Conservation (phyloP, 805 yeast species). For the Cyberlindnera veronae region DNA sequence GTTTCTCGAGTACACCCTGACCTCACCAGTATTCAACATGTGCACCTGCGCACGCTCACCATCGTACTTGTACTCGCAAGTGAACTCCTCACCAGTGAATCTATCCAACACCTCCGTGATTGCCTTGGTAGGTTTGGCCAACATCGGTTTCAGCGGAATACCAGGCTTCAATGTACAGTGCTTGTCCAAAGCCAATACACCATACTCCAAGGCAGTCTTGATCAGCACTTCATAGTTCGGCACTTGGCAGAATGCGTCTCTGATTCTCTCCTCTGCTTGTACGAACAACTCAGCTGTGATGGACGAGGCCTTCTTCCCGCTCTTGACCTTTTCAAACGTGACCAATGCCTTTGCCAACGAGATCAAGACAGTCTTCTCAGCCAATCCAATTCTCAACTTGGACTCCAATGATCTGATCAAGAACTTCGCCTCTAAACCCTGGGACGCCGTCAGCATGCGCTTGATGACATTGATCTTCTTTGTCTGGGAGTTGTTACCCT, state of each 20-base stretch:
- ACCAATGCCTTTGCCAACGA: constrained; percentile 83
- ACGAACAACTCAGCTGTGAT: constrained; percentile 43
- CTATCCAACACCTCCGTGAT: constrained; percentile 89
- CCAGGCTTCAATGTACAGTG: constrained; percentile 83
- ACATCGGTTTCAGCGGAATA: constrained; percentile 94
- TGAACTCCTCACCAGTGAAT: constrained; percentile 78
- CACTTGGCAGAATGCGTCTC: constrained; percentile 83
- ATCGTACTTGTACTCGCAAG: constrained; percentile 96
- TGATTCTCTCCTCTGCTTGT: constrained; percentile 70
- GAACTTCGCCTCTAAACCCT: constrained; percentile 84
- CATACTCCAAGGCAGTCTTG: constrained; percentile 58
- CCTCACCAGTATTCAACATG: constrained; percentile 56
- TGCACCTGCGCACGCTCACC: constrained; percentile 98
- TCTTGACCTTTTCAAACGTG: constrained; percentile 47
- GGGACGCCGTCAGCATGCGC: constrained; percentile 80
- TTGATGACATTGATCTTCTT: constrained; percentile 77
- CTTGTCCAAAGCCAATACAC: constrained; percentile 61
- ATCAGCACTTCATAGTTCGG: constrained; percentile 88
- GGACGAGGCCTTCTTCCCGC: constrained; percentile 21
- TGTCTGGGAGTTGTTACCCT: constrained; percentile 80
- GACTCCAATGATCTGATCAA: constrained; percentile 90
- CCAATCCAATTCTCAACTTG: constrained; percentile 86
- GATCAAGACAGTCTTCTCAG: constrained; percentile 86
- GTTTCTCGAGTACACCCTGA: constrained; percentile 84
- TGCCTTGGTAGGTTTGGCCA: constrained; percentile 95